These are phyloP conservation scores for Triangularia setosa DNA, from an alignment of 2,329 filamentous ascomycete species.

Conservation along the genomic window DNA sequence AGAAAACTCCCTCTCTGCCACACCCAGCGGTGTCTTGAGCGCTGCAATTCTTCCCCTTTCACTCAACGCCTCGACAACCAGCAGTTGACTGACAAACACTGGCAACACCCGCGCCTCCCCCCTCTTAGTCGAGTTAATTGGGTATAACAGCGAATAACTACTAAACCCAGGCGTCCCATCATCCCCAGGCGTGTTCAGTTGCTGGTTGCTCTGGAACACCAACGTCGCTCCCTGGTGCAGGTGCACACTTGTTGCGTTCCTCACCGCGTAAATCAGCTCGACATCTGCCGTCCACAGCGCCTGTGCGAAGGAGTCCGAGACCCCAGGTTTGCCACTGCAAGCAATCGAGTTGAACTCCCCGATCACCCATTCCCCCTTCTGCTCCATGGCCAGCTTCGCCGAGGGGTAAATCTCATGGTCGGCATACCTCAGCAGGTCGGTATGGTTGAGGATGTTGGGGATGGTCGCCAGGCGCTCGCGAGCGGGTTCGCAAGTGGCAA, in stretches of 20 bases:
- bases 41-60: conserved; percentile 16
- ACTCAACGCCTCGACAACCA: conserved; percentile 16
- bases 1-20: conserved; percentile 13
- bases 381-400: conserved; percentile 17
- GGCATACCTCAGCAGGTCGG: conserved; percentile 17
- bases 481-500: conserved; percentile 21
- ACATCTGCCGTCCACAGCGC: conserved; percentile 39
- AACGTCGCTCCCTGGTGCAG: conserved; percentile 30
- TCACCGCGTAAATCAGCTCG: conserved; percentile 35
- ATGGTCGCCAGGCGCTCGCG: conserved; percentile 18
- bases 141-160: conserved; percentile 20
- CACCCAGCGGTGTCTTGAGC: conserved; percentile 12
- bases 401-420: conserved; percentile 22
- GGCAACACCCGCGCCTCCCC: conserved; percentile 20
- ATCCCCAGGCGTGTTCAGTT: conserved; percentile 23
- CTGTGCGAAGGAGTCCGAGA: conserved; percentile 40
- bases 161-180: conserved; percentile 21
- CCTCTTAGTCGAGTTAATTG: conserved; percentile 15
- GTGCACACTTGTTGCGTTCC: conserved; percentile 36
- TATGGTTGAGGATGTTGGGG: conserved; percentile 23
- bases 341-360: conserved; percentile 41
- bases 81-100: conserved; percentile 21
- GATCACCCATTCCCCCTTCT: conserved; percentile 26
- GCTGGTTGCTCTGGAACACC: conserved; percentile 21
- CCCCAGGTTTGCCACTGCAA: conserved; percentile 36